Conservation (phyloP, 352 stramenopile species). For the Aphanomyces invadans region DNA sequence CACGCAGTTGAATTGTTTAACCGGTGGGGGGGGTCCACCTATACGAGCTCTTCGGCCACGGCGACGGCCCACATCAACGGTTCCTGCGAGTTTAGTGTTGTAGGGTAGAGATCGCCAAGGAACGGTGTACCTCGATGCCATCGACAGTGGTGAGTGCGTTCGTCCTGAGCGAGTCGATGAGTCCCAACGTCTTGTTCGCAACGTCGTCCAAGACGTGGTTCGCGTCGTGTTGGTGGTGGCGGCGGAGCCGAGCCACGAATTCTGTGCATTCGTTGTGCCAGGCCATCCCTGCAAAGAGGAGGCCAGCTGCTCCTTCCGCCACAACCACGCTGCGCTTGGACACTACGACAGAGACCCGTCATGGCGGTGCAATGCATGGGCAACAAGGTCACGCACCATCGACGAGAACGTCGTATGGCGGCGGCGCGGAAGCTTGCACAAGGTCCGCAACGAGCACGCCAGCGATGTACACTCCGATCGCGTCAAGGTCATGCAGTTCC, state of each 20-base stretch:
- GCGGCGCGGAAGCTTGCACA: background rate
- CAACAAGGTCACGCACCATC: background rate
- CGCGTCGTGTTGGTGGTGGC: background rate
- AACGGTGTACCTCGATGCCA: background rate
- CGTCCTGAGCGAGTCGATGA: background rate
- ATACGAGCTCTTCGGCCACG: background rate
- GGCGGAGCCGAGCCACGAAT: background rate
- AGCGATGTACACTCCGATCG: background rate
- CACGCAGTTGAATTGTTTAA: too few species aligned
- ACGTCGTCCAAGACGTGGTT: background rate
- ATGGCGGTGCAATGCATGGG: too few species aligned
- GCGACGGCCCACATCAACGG: background rate
- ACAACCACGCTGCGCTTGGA: background rate
- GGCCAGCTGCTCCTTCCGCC: background rate
- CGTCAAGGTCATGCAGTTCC: background rate
- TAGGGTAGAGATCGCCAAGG: background rate
- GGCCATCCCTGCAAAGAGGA: background rate
- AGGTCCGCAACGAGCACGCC: background rate
- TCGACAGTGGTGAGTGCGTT: background rate
- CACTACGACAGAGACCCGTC: too few species aligned
- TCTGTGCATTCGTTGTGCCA: conserved; percentile 2
- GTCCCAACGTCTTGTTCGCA: background rate
- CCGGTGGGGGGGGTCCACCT: too few species aligned
- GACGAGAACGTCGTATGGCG: background rate
- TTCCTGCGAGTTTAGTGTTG: background rate